These are phyloP conservation scores for Solanum raphanifolium DNA, from an alignment of 257 asterid genomes.

Conservation along the genomic window DNA sequence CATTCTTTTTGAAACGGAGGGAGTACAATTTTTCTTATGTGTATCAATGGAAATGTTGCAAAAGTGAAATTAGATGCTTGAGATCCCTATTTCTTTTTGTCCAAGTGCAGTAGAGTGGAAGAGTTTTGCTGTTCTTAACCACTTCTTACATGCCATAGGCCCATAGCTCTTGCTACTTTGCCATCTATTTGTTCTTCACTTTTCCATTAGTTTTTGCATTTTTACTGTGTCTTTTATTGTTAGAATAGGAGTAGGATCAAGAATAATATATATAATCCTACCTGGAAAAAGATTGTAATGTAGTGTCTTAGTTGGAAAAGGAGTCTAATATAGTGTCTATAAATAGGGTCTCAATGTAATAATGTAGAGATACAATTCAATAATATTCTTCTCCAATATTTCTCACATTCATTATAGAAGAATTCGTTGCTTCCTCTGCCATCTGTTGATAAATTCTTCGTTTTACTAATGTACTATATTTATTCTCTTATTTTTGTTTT, in stretches of 20 bases:
- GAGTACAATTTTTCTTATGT: background rate
- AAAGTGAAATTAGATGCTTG: background rate
- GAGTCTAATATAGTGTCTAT: background rate
- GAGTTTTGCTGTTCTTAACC: background rate
- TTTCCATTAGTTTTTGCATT: background rate
- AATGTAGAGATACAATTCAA: background rate
- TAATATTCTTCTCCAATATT: background rate
- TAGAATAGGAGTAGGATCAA: background rate
- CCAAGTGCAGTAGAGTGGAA: background rate
- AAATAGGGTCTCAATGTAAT: background rate
- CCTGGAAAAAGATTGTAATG: background rate
- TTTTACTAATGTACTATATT: background rate
- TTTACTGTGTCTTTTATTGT: background rate
- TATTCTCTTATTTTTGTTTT: background rate
- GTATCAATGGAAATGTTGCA: background rate
- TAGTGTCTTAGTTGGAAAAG: background rate
- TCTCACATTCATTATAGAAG: background rate
- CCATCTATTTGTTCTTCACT: background rate
- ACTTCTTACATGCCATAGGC: background rate
- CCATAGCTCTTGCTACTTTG: background rate
- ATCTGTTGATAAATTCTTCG: background rate
- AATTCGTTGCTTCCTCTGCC: background rate
- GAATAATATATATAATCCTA: background rate
- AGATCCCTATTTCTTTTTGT: background rate
- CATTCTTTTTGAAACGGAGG: no score